Conservation (phyloP, 768 basidiomycete genomes). For the Calvatia gigantea region DNA sequence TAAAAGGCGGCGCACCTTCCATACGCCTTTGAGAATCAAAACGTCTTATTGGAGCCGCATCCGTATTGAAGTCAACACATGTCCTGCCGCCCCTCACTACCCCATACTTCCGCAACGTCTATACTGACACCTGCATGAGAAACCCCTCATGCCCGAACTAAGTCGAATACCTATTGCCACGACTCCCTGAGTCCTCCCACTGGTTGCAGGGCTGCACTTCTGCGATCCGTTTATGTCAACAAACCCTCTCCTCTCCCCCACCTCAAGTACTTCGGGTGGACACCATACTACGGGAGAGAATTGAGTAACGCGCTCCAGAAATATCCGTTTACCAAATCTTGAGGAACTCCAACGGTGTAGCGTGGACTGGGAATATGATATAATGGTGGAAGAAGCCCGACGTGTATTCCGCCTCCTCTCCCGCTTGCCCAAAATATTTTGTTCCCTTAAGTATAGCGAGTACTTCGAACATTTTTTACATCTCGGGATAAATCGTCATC, state of each 20-base stretch:
- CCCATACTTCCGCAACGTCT: background rate
- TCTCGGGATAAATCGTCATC: too few relatives aligned
- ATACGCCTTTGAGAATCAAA: too few relatives aligned
- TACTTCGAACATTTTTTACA: too few relatives aligned
- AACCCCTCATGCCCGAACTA: background rate
- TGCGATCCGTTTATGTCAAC: too few relatives aligned
- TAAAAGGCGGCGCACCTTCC: background rate
- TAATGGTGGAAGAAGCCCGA: too few relatives aligned
- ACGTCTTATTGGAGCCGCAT: background rate
- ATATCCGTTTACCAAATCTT: background rate
- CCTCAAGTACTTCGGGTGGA: background rate
- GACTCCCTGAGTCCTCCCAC: too few relatives aligned
- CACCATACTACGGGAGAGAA: background rate
- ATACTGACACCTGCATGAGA: background rate
- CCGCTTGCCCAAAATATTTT: too few relatives aligned
- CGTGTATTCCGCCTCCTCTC: too few relatives aligned
- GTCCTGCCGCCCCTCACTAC: background rate
- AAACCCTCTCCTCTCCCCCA: background rate
- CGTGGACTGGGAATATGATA: too few relatives aligned
- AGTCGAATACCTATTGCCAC: background rate
- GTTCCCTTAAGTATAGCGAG: too few relatives aligned
- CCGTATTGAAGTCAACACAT: background rate
- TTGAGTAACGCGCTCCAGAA: background rate
- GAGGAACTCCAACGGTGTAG: too few relatives aligned
- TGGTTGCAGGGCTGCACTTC: too few relatives aligned